Conservation (phyloP, 805 yeast species). For the Teunomyces gatunensis region DNA sequence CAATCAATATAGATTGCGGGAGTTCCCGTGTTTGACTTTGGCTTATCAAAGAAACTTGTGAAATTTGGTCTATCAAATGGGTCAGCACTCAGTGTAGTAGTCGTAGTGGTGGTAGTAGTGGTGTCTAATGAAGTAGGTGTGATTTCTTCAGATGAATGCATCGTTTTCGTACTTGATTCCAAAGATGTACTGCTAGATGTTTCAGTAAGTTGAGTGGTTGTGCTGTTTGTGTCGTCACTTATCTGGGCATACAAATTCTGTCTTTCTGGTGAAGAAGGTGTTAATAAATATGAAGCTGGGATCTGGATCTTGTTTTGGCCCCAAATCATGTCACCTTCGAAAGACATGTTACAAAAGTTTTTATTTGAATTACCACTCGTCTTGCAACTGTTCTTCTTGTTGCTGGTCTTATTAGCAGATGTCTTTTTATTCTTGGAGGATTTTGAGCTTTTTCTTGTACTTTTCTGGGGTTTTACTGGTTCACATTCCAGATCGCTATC, state of each 20-base stretch:
- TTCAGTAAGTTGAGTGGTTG: not conserved
- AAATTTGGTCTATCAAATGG: not conserved
- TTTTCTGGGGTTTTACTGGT: not conserved
- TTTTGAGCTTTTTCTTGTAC: not conserved
- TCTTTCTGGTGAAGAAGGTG: not conserved
- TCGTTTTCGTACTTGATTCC: not conserved
- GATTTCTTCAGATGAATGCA: not conserved
- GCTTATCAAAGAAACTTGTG: not conserved
- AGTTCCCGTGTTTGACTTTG: not conserved
- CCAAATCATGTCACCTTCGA: not conserved
- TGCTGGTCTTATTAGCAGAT: not conserved
- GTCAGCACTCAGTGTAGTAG: not conserved
- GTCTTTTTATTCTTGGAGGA: no score
- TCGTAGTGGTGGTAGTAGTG: no score
- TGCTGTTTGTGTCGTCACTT: not conserved
- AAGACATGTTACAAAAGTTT: not conserved
- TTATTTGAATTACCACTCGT: not conserved
- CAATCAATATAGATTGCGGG: not conserved
- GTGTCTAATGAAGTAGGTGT: no score
- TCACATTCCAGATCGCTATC: not conserved
- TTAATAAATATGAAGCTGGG: not conserved
- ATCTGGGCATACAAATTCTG: not conserved
- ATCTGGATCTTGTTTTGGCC: not conserved
- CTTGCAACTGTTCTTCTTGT: not conserved
- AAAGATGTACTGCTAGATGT: not conserved